phyloP scores from a whole-genome alignment of 352 stramenopile genomes.

The Globisporangium emineosum region DNA sequence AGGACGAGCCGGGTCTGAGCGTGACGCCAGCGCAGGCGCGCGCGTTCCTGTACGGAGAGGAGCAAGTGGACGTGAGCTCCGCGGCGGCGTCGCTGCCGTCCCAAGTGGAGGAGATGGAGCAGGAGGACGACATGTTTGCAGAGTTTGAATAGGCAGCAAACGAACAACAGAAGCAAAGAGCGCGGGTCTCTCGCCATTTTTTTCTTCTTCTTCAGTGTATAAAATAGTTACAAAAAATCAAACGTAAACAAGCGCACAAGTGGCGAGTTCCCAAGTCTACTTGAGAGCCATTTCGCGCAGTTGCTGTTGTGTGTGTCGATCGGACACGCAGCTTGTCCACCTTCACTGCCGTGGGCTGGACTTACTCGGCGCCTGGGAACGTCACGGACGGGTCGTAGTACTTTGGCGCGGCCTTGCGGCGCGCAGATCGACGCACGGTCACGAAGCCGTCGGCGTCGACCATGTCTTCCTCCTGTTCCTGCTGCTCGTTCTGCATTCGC shows the following conservation, averaged over 20 bases:
- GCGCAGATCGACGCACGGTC: slow-evolving; percentile 64
- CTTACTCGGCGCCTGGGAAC: slow-evolving; percentile 77
- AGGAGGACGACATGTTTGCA: slow-evolving; percentile 81
- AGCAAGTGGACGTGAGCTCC: slow-evolving; percentile 38
- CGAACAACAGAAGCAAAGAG: not conserved
- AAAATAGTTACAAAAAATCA: slow-evolving; percentile 9
- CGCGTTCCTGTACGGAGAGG: slow-evolving; percentile 63
- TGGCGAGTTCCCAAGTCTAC: not conserved
- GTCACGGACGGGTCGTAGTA: slow-evolving; percentile 71
- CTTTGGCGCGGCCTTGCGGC: slow-evolving; percentile 63
- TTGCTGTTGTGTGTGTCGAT: not conserved
- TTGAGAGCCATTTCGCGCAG: not conserved
- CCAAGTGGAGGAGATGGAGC: slow-evolving; percentile 54
- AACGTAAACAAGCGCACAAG: not conserved
- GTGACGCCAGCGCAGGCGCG: slow-evolving; percentile 46
- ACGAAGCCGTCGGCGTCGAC: slow-evolving; percentile 78
- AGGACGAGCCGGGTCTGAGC: slow-evolving; percentile 55
- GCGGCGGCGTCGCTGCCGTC: slow-evolving; percentile 54
- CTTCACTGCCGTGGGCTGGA: not conserved
- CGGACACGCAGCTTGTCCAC: not conserved
- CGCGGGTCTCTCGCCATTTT: not conserved
- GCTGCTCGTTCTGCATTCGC: slow-evolving; percentile 20
- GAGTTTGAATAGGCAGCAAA: slow-evolving; percentile 59
- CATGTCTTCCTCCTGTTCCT: slow-evolving; percentile 22
- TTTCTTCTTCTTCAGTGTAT: slow-evolving; percentile 1